Evolutionary conservation across 805 yeast species (phyloP).

Genomic region (Metschnikowia cubensis): DNA sequence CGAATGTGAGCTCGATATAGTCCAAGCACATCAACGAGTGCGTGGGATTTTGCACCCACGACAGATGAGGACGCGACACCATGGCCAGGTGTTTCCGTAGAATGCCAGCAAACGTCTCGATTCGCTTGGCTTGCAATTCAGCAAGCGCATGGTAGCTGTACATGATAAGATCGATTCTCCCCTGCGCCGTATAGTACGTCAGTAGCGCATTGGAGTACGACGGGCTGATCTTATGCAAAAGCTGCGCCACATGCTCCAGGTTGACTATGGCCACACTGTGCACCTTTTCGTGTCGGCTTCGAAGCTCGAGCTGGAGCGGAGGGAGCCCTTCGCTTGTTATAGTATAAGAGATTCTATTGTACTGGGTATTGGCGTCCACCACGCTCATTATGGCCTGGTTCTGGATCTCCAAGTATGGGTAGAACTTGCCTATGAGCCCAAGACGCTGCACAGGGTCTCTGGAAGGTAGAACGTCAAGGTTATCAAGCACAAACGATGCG

Average conservation of each 20-base stretch:
- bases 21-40: constrained; percentile 7
- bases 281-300: constrained; percentile 9
- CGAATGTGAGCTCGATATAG: constrained; percentile 11
- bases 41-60: constrained; percentile 2
- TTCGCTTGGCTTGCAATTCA: constrained; percentile 20
- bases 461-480: constrained; percentile 34
- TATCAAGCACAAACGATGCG: constrained; percentile 18
- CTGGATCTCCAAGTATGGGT: constrained; percentile 22
- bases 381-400: constrained; percentile 1
- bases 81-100: constrained; percentile 16
- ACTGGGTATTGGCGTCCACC: background rate
- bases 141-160: constrained; percentile 33
- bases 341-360: constrained; percentile 2
- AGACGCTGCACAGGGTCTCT: constrained; percentile 29
- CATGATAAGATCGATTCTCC: constrained; percentile 28
- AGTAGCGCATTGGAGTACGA: constrained; percentile 19
- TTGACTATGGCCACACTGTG: constrained; percentile 6
- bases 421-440: constrained; percentile 23
- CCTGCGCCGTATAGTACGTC: constrained; percentile 22
- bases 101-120: constrained; percentile 20
- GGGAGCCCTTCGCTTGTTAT: constrained; percentile 8
- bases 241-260: constrained; percentile 1
- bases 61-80: constrained; percentile 13
- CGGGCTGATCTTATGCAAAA: constrained; percentile 13
- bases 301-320: constrained; percentile 5